Percentiles rank a stretch among this genome's conserved stretches.
These are phyloP conservation scores for Schwanniomyces pseudopolymorphus DNA, from an alignment of 805 yeast species.

Conservation along the genomic window DNA sequence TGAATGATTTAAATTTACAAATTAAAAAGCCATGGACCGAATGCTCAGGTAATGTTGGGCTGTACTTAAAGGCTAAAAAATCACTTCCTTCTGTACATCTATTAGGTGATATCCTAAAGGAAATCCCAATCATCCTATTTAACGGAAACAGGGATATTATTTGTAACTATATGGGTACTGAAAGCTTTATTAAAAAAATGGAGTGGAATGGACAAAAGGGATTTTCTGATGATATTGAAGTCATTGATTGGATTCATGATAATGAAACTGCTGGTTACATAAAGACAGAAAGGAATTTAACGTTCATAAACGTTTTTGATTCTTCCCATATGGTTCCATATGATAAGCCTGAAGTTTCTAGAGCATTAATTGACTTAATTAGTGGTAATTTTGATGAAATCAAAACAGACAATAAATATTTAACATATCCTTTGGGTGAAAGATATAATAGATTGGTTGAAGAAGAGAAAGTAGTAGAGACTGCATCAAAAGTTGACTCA, in stretches of 20 bases:
- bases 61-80: slow-evolving; percentile 47
- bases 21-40: slow-evolving; percentile 64
- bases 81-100: slow-evolving; percentile 63
- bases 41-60: slow-evolving; percentile 64
- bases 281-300: slow-evolving; percentile 61
- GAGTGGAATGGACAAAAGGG: slow-evolving; percentile 66
- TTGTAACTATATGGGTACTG: slow-evolving; percentile 80
- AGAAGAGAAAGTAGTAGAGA: neutral
- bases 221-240: slow-evolving; percentile 32
- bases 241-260: slow-evolving; percentile 46
- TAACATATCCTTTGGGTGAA: slow-evolving; percentile 31
- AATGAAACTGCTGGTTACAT: slow-evolving; percentile 38
- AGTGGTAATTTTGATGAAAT: slow-evolving; percentile 28
- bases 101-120: slow-evolving; percentile 62
- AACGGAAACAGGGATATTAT: slow-evolving; percentile 88
- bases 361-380: slow-evolving; percentile 65
- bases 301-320: slow-evolving; percentile 69
- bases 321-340: slow-evolving; percentile 95
- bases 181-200: slow-evolving; percentile 59
- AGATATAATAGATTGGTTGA: slow-evolving; percentile 8
- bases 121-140: slow-evolving; percentile 67
- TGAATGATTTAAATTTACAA: slow-evolving; percentile 50
- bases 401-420: slow-evolving; percentile 5
- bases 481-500: neutral
- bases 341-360: slow-evolving; percentile 67